Evolutionary conservation across 2,329 filamentous ascomycete species (phyloP).

Genomic region (Pseudogymnoascus sp.): DNA sequence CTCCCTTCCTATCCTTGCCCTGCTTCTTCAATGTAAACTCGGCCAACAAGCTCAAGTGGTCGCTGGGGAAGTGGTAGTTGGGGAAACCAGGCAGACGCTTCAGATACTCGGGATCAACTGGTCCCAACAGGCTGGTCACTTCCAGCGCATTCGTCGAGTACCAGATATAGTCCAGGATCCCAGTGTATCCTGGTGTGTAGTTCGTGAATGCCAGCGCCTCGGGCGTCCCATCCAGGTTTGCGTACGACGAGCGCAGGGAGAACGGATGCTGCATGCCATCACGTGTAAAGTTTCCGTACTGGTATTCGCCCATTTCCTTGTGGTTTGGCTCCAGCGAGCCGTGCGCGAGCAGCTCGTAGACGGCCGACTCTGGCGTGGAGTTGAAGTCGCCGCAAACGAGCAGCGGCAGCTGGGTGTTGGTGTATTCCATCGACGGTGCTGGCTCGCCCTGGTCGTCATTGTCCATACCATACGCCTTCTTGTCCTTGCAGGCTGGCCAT

Average conservation of each 20-base stretch:
- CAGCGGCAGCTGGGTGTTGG: slow-evolving; percentile 80
- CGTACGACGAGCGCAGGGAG: slow-evolving; percentile 84
- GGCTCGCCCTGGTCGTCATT: slow-evolving; percentile 52
- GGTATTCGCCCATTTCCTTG: slow-evolving; percentile 63
- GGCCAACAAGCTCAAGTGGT: slow-evolving; percentile 60
- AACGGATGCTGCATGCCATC: slow-evolving; percentile 94
- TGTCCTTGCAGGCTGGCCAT: slow-evolving; percentile 70
- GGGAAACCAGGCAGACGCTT: slow-evolving; percentile 64
- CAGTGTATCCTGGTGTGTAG: slow-evolving; percentile 87
- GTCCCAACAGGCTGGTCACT: slow-evolving; percentile 57
- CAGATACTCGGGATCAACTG: slow-evolving; percentile 64
- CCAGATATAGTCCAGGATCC: slow-evolving; percentile 96
- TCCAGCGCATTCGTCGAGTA: slow-evolving; percentile 74
- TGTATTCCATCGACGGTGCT: slow-evolving; percentile 78
- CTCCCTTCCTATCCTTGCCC: neutral
- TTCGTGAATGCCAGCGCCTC: slow-evolving; percentile 91
- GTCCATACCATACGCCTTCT: slow-evolving; percentile 32
- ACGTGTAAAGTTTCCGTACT: slow-evolving; percentile 88
- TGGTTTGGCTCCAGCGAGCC: slow-evolving; percentile 74
- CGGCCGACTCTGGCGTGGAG: slow-evolving; percentile 75
- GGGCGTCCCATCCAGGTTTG: slow-evolving; percentile 68
- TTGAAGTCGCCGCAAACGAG: slow-evolving; percentile 96
- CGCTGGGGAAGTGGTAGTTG: slow-evolving; percentile 67
- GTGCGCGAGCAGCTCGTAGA: slow-evolving; percentile 80
- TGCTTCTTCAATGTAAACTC: slow-evolving; percentile 57